These are phyloP conservation scores for Pseudognaphalium luteoalbum DNA, from an alignment of 129 eudicot genomes.

Conservation along the genomic window DNA sequence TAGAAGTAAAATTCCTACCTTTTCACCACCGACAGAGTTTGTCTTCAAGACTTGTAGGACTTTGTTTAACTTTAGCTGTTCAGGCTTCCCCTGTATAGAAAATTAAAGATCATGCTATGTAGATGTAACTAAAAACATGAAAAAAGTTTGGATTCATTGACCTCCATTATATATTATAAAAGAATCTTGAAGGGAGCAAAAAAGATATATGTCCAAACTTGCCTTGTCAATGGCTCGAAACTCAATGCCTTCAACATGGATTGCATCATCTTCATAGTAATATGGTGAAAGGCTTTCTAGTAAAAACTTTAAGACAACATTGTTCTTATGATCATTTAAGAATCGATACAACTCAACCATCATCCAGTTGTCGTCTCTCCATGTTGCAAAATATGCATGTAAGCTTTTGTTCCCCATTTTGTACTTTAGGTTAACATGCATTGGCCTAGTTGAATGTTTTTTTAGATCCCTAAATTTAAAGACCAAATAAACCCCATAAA, in stretches of 20 bases:
- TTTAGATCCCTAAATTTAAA: neutral
- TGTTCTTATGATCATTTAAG: neutral
- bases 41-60: neutral
- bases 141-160: no score
- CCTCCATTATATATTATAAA: neutral
- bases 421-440: neutral
- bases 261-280: neutral
- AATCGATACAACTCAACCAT: slow-evolving; percentile 3
- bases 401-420: neutral
- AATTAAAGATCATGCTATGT: neutral
- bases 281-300: neutral
- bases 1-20: neutral
- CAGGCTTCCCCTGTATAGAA: neutral
- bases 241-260: slow-evolving; percentile 7
- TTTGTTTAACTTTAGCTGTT: neutral
- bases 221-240: neutral
- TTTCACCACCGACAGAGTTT: neutral
- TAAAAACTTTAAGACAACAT: neutral
- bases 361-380: neutral
- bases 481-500: neutral
- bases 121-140: no score
- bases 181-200: neutral
- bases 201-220: neutral
- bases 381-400: neutral
- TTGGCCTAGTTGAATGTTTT: neutral